phyloP scores from a whole-genome alignment of 2,329 filamentous ascomycete genomes.

The Dactylellina cionopaga region DNA sequence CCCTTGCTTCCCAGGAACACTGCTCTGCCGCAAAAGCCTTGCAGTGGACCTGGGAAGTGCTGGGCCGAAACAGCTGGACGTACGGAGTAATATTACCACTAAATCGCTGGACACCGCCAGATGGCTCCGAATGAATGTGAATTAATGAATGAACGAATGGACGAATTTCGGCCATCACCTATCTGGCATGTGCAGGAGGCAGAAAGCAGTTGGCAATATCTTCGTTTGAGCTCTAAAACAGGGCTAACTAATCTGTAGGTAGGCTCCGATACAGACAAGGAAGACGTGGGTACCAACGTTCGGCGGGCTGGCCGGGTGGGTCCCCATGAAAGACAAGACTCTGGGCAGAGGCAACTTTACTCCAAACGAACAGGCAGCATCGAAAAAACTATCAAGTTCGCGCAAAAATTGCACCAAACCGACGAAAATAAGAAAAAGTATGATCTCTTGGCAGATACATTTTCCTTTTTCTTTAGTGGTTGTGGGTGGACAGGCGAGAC shows the following conservation, averaged over 20 bases:
- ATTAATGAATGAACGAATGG: not conserved
- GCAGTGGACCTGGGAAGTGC: not conserved
- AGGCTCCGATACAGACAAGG: slow-evolving; percentile 42
- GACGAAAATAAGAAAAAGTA: slow-evolving; percentile 10
- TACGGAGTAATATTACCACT: slow-evolving; percentile 31
- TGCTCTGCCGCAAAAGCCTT: slow-evolving; percentile 1
- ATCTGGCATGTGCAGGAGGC: slow-evolving; percentile 46
- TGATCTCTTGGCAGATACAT: slow-evolving; percentile 23
- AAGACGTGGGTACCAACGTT: slow-evolving; percentile 42
- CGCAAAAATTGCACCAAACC: not conserved
- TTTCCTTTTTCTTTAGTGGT: slow-evolving; percentile 24
- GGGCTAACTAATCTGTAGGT: too few relatives aligned
- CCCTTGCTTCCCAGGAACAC: slow-evolving; percentile 52
- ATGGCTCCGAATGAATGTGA: slow-evolving; percentile 29
- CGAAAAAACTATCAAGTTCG: not conserved
- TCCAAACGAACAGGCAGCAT: too few relatives aligned
- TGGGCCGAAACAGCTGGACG: slow-evolving; percentile 8
- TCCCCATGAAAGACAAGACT: slow-evolving; percentile 31
- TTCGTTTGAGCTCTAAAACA: slow-evolving; percentile 19
- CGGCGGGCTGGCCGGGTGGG: slow-evolving; percentile 27
- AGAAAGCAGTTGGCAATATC: slow-evolving; percentile 29
- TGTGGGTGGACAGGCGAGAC: slow-evolving; percentile 8
- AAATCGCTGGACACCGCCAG: slow-evolving; percentile 21
- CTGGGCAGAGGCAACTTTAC: slow-evolving; percentile 41
- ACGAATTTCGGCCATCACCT: slow-evolving; percentile 52